These are phyloP conservation scores for Lipomyces mesembrius DNA, from an alignment of 805 yeast genomes.

Conservation along the genomic window DNA sequence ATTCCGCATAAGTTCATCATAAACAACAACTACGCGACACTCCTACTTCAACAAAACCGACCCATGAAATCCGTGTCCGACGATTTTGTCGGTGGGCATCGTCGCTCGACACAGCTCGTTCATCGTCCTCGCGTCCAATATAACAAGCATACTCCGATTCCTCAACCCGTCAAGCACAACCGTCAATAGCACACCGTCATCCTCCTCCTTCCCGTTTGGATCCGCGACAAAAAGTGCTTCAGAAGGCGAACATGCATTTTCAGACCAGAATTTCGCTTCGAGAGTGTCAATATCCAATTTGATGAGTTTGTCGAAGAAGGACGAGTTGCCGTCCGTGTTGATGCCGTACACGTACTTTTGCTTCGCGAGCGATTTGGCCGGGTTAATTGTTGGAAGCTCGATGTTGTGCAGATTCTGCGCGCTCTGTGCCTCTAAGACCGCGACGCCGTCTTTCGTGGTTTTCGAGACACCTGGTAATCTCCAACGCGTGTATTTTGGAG, in stretches of 20 bases:
- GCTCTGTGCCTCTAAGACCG: constrained; percentile 6
- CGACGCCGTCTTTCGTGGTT: constrained; percentile 1
- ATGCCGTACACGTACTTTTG: constrained; percentile 16
- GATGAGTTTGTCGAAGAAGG: constrained; percentile 13
- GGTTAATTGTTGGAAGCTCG: constrained; percentile 17
- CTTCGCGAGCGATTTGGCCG: constrained; percentile 4
- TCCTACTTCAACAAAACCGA: constrained; percentile 5
- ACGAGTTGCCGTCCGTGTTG: constrained; percentile 7
- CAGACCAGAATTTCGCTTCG: constrained; percentile 10
- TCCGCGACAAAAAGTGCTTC: constrained; percentile 16
- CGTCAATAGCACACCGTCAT: constrained; percentile 30
- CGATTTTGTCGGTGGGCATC: constrained; percentile 22
- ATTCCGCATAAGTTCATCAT: neutral
- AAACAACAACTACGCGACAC: neutral
- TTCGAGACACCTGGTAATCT: constrained; percentile 16
- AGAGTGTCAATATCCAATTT: constrained; percentile 11
- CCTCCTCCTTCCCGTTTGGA: constrained; percentile 17
- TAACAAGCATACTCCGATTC: constrained; percentile 23
- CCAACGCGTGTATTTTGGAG: constrained; percentile 15
- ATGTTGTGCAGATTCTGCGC: neutral
- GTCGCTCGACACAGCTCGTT: constrained; percentile 28
- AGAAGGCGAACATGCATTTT: constrained; percentile 20
- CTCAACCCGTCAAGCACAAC: constrained; percentile 27
- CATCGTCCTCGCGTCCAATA: constrained; percentile 32
- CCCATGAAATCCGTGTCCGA: constrained; percentile 36